A percentile compares a stretch with the other conserved stretches of the same genome.
Evolutionary conservation across 2,329 filamentous ascomycete species (phyloP).

Genomic region (Colletotrichum gloeosporioides): DNA sequence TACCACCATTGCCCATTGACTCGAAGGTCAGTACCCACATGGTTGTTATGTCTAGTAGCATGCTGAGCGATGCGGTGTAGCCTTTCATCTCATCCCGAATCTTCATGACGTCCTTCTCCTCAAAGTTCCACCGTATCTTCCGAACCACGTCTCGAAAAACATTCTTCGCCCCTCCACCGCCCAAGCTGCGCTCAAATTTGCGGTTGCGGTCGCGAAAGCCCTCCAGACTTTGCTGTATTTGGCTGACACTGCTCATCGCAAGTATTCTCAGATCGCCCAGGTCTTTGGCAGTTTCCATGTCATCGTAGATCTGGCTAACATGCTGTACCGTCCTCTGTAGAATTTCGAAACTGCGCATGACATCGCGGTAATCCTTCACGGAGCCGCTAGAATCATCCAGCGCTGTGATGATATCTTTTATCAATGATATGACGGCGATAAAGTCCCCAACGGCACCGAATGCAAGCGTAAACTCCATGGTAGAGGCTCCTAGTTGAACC

Average conservation of each 20-base stretch:
- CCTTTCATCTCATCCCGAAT: not conserved
- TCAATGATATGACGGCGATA: constrained; percentile 29
- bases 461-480: constrained; percentile 21
- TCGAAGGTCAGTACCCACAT: not conserved
- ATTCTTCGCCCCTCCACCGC: not conserved
- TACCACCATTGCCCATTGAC: fast-evolving
- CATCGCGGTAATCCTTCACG: constrained; percentile 30
- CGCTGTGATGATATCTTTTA: constrained; percentile 31
- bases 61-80: not conserved
- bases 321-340: constrained; percentile 7
- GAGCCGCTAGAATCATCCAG: constrained; percentile 33
- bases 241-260: not conserved
- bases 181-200: not conserved
- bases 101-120: not conserved
- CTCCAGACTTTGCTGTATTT: not conserved
- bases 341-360: constrained; percentile 28
- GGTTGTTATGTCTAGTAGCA: not conserved
- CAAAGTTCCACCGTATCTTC: not conserved
- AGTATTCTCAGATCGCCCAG: not conserved
- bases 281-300: no score
- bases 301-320: not conserved
- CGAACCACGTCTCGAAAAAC: not conserved
- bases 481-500: no score
- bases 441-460: constrained; percentile 36
- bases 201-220: not conserved